phyloP scores from a whole-genome alignment of 176 grass and related monocot species.

The Oryza nivara region DNA sequence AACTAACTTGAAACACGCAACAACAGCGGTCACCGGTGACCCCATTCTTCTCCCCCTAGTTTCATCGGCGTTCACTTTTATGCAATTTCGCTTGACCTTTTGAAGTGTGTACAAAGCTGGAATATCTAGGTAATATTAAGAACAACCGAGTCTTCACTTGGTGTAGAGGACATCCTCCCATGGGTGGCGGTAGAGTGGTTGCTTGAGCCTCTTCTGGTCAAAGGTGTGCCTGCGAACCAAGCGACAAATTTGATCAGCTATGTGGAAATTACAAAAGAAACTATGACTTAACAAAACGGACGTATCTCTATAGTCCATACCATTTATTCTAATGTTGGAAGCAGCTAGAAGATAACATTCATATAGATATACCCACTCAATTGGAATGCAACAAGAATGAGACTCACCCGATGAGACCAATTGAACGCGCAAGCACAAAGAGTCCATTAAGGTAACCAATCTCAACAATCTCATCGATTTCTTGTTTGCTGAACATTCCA shows the following conservation, averaged over 20 bases:
- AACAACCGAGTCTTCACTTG: conserved; percentile 70
- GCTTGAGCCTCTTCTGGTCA: conserved; percentile 97
- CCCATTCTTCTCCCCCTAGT: conserved; percentile 35
- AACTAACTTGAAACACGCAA: conserved; percentile 36
- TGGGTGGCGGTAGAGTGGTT: conserved; percentile 94
- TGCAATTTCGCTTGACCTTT: conserved; percentile 30
- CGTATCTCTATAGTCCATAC: background rate
- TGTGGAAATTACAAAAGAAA: background rate
- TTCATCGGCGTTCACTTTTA: conserved; percentile 35
- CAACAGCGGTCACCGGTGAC: conserved; percentile 22
- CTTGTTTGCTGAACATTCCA: conserved; percentile 95
- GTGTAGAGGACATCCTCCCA: conserved; percentile 99
- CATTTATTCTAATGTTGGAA: background rate
- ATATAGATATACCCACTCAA: background rate
- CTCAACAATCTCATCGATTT: conserved; percentile 93
- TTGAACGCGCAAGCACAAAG: conserved; percentile 93
- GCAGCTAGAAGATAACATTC: background rate
- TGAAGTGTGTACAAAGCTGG: conserved; percentile 36
- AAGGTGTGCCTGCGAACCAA: conserved; percentile 77
- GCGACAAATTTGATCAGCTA: conserved; percentile 12
- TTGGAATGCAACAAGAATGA: background rate
- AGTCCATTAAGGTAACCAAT: conserved; percentile 98
- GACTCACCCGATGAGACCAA: conserved; percentile 91
- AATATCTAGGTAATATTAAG: conserved; percentile 24
- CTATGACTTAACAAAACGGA: background rate